phyloP scores from a whole-genome alignment of 1,139 yeast species.

The Scheffersomyces cryptocercus region DNA sequence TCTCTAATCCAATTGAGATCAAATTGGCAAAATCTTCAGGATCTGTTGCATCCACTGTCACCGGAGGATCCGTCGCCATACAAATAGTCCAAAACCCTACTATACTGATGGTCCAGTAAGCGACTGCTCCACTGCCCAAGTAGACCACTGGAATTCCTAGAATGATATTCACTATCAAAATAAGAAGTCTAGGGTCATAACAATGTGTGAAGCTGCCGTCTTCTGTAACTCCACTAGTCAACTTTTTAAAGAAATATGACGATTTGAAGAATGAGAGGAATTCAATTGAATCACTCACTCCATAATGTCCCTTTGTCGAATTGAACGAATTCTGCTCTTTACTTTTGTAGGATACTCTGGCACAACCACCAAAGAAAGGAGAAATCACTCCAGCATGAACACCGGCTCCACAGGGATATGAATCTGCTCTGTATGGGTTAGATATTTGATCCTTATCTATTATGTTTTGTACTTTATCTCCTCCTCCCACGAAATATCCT shows the following conservation, averaged over 20 bases:
- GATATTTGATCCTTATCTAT: slow-evolving; percentile 30
- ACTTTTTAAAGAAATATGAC: slow-evolving; percentile 58
- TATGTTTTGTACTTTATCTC: slow-evolving; percentile 23
- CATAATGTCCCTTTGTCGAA: slow-evolving; percentile 46
- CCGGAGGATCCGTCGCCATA: slow-evolving; percentile 83
- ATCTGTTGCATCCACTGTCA: slow-evolving; percentile 53
- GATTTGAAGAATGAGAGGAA: slow-evolving; percentile 77
- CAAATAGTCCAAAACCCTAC: slow-evolving; percentile 89
- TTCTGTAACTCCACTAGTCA: slow-evolving; percentile 18
- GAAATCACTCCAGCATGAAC: slow-evolving; percentile 81
- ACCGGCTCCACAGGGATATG: slow-evolving; percentile 88
- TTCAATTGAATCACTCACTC: slow-evolving; percentile 55
- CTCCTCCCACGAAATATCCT: slow-evolving; percentile 80
- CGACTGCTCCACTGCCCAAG: slow-evolving; percentile 53
- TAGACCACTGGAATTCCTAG: slow-evolving; percentile 62
- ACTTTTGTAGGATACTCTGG: slow-evolving; percentile 54
- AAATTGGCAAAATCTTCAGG: slow-evolving; percentile 58
- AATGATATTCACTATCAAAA: slow-evolving; percentile 58
- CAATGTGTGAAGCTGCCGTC: slow-evolving; percentile 44
- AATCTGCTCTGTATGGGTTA: slow-evolving; percentile 80
- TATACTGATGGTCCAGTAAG: slow-evolving; percentile 61
- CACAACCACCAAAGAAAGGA: slow-evolving; percentile 80
- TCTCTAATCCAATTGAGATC: slow-evolving; percentile 68
- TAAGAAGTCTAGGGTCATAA: slow-evolving; percentile 62
- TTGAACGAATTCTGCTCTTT: slow-evolving; percentile 56